Evolutionary conservation across 1,139 yeast genomes (phyloP).

Genomic region (Pichia sp.): DNA sequence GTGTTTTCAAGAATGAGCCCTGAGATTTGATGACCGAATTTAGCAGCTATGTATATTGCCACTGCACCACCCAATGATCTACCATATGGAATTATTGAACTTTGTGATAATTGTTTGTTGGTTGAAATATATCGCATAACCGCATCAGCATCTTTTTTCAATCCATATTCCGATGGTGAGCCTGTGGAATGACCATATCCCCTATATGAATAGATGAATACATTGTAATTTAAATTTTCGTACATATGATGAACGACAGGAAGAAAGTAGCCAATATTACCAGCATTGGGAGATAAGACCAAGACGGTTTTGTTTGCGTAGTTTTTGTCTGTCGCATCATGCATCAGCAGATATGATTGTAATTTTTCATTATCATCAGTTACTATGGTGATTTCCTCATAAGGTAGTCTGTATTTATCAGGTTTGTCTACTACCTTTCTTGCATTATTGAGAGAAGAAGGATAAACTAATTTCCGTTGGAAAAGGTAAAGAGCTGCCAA

Average conservation of each 20-base stretch:
- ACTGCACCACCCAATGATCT: conserved; percentile 96
- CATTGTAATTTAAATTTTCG: conserved; percentile 67
- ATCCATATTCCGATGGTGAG: conserved; percentile 69
- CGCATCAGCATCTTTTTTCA: conserved; percentile 79
- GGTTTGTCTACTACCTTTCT: conserved; percentile 79
- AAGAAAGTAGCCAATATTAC: conserved; percentile 90
- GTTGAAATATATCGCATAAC: conserved; percentile 57
- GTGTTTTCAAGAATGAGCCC: conserved; percentile 86
- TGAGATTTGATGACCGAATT: conserved; percentile 34
- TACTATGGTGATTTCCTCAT: conserved; percentile 54
- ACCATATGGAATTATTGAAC: conserved; percentile 74
- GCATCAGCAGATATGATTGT: conserved; percentile 48
- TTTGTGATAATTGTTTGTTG: conserved; percentile 50
- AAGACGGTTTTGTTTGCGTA: conserved; percentile 70
- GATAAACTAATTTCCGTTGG: conserved; percentile 76
- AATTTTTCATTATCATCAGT: conserved; percentile 68
- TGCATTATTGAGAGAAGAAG: conserved; percentile 78
- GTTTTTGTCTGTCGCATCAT: conserved; percentile 40
- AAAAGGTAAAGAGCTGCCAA: conserved; percentile 59
- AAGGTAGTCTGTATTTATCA: conserved; percentile 65
- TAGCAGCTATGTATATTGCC: conserved; percentile 76
- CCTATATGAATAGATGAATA: conserved; percentile 82
- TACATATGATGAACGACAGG: conserved; percentile 79
- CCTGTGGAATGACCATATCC: conserved; percentile 94
- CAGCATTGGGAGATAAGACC: conserved; percentile 90